Evolutionary conservation across 2,329 filamentous ascomycete genomes (phyloP), one percentile per base, ranked within the genome.

Genomic region (Trichoderma lentiforme): DNA sequence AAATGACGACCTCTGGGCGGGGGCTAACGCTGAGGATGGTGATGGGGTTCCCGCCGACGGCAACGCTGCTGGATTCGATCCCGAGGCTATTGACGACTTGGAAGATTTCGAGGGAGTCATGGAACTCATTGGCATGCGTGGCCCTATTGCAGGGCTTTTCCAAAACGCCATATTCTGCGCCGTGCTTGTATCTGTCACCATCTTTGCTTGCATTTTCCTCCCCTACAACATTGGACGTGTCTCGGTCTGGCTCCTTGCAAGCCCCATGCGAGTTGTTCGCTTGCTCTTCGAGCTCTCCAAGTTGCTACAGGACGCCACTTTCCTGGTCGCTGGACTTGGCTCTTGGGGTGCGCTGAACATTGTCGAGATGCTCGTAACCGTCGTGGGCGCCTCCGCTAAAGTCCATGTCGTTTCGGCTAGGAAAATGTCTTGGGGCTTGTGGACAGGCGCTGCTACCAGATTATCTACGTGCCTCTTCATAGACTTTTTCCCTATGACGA

Each of bases 21-120:
- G 53, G 21, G 60, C 63, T 34, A 82, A 83, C 36, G 83, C 79
- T 12, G 80, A 79, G 32, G 81, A 79, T 9, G 79, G 81, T 65
- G 81, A 78, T 6, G 83, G 82, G 11, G 85, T 91, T n/a, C 73
- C 73, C 6, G 74, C 75, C 11, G 79, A 76, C n/a, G 77, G 78
- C 18, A 75, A 78, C n/a, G 87, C 87, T 24, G 90, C 89, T 18
- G 92, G 88, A 9, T 84, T 95, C 43, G 93, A 97, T 70, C 87
- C 89, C 69, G 91, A 93, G 75, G 92, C 91, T 11, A 87, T 94
- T 56, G 93, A 95, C 57, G 92, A 98, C 75, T 93, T 93, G 11
- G 96, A 99, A 81, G 96, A 99, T 78, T 90, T 99, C 18, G 96
- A 99, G 79, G 96, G 96, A 0, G 93, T 99, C 67, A 90, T 99